Conservation (phyloP, 2,329 filamentous ascomycete genomes). For the Remersonia thermophila region DNA sequence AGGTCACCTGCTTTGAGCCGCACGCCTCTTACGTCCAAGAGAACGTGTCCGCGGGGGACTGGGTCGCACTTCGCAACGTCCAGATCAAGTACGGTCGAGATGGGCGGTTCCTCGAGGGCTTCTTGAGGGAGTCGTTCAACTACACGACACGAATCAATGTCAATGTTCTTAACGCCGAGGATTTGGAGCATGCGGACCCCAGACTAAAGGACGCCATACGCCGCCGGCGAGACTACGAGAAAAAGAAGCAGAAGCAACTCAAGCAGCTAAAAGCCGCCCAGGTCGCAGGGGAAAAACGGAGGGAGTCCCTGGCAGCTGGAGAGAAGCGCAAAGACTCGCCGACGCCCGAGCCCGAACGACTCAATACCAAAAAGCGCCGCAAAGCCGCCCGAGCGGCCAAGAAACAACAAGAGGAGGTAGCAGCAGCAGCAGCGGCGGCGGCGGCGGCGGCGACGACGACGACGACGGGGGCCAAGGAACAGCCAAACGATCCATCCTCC, state of each 20-base stretch:
- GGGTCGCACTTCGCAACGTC: conserved; percentile 59
- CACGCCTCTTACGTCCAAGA: conserved; percentile 49
- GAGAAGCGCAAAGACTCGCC: conserved; percentile 17
- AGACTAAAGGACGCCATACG: conserved; percentile 45
- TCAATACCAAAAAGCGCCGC: conserved; percentile 19
- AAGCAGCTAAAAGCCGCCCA: conserved; percentile 28
- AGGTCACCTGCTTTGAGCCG: conserved; percentile 57
- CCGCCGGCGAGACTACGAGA: conserved; percentile 54
- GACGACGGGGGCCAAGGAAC: conserved; percentile 17
- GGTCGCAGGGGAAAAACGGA: conserved; percentile 26
- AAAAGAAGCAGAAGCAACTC: conserved; percentile 29
- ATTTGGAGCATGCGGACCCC: conserved; percentile 31
- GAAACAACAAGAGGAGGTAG: conserved; percentile 14
- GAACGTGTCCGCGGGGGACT: conserved; percentile 44
- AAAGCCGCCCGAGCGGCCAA: conserved; percentile 18
- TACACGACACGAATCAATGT: conserved; percentile 42
- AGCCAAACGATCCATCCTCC: no score
- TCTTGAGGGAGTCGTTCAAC: conserved; percentile 48
- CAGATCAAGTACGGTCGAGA: conserved; percentile 49
- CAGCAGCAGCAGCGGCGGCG: background rate
- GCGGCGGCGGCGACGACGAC: conserved; percentile 10
- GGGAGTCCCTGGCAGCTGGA: no score
- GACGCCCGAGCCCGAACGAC: conserved; percentile 6
- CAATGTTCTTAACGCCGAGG: conserved; percentile 31
- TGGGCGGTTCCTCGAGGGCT: conserved; percentile 54